Evolutionary conservation across 805 yeast genomes (phyloP).

Genomic region (Metschnikowia lochheadii): DNA sequence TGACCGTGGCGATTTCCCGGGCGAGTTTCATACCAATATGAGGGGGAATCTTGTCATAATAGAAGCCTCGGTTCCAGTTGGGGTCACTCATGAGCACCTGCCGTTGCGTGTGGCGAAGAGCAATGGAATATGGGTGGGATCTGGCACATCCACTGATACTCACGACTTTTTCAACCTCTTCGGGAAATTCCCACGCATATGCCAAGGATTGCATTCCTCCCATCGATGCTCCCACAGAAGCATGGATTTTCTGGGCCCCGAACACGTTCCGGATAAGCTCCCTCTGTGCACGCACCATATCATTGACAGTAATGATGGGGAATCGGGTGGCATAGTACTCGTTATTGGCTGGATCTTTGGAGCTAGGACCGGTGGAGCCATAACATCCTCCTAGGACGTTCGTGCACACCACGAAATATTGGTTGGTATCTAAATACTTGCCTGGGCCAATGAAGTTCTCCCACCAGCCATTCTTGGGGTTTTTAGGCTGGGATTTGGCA

Average conservation of each 20-base stretch:
- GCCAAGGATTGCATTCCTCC: conserved; percentile 99
- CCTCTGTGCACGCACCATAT: conserved; percentile 88
- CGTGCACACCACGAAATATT: conserved; percentile 80
- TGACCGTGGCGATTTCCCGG: conserved; percentile 88
- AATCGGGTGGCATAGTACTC: conserved; percentile 78
- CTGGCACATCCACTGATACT: conserved; percentile 91
- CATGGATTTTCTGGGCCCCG: conserved; percentile 61
- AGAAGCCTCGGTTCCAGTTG: conserved; percentile 88
- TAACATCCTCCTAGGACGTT: conserved; percentile 93
- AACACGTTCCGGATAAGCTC: conserved; percentile 59
- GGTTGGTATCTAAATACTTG: conserved; percentile 71
- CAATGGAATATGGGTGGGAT: conserved; percentile 91
- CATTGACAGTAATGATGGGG: conserved; percentile 80
- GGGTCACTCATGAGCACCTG: conserved; percentile 94
- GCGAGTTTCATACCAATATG: conserved; percentile 94
- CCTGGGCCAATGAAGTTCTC: conserved; percentile 89
- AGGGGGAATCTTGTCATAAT: conserved; percentile 78
- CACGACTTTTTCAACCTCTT: conserved; percentile 65
- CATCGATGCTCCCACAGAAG: conserved; percentile 88
- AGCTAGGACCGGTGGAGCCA: conserved; percentile 92
- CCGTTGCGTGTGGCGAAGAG: conserved; percentile 88
- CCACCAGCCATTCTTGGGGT: conserved; percentile 89
- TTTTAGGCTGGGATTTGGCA: conserved; percentile 74
- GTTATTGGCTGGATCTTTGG: conserved; percentile 64
- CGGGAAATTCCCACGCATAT: conserved; percentile 78